Evolutionary conservation across 192 early-diverging fungal species (phyloP).

Genomic region (Gigaspora rosea): DNA sequence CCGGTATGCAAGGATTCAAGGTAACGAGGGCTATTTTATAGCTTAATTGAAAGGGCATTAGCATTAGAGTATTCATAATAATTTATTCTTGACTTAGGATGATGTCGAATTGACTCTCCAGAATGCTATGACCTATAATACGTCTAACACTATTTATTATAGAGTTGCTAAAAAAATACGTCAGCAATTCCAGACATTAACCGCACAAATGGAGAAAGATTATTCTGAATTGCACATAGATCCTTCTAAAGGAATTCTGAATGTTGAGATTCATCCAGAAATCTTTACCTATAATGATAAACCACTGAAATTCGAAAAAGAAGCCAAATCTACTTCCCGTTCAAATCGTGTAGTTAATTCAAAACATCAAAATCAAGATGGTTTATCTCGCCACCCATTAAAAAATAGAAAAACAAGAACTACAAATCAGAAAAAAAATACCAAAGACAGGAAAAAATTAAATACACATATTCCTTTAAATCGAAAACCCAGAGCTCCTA

Average conservation of each 20-base stretch:
- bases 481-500: conserved; percentile 27
- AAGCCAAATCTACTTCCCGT: not conserved
- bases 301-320: conserved; percentile 28
- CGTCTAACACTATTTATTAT: conserved; percentile 69
- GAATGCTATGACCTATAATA: conserved; percentile 80
- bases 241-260: conserved; percentile 44
- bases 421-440: not conserved
- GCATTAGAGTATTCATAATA: not conserved
- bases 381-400: not conserved
- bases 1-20: conserved; percentile 50
- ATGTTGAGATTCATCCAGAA: conserved; percentile 48
- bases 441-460: not conserved
- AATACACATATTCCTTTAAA: not conserved
- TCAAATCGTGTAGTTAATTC: not conserved
- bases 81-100: conserved; percentile 40
- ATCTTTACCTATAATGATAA: conserved; percentile 52
- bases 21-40: conserved; percentile 25
- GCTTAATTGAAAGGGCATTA: not conserved
- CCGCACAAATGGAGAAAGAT: conserved; percentile 47
- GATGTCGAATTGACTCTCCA: conserved; percentile 71
- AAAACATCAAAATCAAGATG: not conserved
- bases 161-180: conserved; percentile 62
- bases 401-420: not conserved
- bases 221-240: conserved; percentile 45
- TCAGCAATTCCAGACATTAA: conserved; percentile 37